Conservation (phyloP, 2,329 filamentous ascomycete genomes). For the Nemania abortiva region DNA sequence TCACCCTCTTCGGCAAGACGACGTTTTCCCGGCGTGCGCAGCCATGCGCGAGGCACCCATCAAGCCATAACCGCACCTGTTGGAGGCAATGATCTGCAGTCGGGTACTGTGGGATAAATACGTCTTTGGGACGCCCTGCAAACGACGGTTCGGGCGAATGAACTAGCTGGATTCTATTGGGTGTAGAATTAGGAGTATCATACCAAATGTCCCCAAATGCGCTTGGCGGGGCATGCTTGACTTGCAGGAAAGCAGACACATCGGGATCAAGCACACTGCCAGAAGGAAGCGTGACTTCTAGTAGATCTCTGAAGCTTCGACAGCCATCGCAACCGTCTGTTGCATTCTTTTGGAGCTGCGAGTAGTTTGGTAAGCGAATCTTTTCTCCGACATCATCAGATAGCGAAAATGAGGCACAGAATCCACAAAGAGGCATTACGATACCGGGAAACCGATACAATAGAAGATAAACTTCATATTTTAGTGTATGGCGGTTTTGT, state of each 20-base stretch:
- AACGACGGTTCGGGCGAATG: conserved; percentile 6
- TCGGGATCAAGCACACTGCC: background rate
- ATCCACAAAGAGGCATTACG: conserved; percentile 10
- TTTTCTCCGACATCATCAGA: background rate
- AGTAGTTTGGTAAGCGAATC: conserved; percentile 3
- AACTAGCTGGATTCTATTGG: background rate
- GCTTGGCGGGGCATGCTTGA: background rate
- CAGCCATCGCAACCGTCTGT: conserved; percentile 2
- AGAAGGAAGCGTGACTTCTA: background rate
- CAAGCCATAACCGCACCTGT: background rate
- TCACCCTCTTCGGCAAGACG: conserved; percentile 6
- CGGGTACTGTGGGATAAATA: background rate
- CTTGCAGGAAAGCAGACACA: conserved; percentile 6
- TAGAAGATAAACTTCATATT: no score
- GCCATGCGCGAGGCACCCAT: conserved; percentile 8
- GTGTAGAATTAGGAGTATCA: background rate
- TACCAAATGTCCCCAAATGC: conserved; percentile 9
- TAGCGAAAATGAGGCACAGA: conserved; percentile 5
- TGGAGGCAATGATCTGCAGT: background rate
- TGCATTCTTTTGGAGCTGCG: conserved; percentile 11
- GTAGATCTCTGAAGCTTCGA: conserved; percentile 12
- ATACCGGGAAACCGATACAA: background rate
- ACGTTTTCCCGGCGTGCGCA: conserved; percentile 8
- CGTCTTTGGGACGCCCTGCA: background rate
- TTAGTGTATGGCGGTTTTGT: background rate